These are phyloP conservation scores for Glycine soja DNA, from an alignment of 306 rosid genomes.

Conservation along the genomic window DNA sequence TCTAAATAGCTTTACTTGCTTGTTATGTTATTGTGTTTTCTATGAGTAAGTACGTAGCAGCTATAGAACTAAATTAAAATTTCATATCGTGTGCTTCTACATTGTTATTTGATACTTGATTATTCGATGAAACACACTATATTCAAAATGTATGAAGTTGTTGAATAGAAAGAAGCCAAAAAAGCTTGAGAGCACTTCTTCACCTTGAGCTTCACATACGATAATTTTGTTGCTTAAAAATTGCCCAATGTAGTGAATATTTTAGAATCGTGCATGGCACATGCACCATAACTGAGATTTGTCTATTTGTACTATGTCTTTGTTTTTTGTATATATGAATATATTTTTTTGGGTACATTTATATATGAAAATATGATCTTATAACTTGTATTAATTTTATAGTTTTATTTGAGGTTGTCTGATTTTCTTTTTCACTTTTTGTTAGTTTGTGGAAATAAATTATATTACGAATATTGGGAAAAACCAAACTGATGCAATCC, in stretches of 20 bases:
- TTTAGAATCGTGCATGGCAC: slow-evolving; percentile 3
- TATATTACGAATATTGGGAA: slow-evolving; percentile 22
- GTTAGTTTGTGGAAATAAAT: neutral
- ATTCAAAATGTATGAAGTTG: slow-evolving; percentile 20
- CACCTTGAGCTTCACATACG: slow-evolving; percentile 68
- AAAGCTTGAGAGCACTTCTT: slow-evolving; percentile 59
- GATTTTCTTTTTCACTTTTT: neutral
- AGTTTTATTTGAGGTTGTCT: slow-evolving; percentile 1
- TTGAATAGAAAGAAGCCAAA: slow-evolving; percentile 51
- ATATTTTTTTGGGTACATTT: too few species aligned
- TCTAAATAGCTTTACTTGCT: neutral
- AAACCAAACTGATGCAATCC: too few species aligned
- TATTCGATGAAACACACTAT: slow-evolving; percentile 5
- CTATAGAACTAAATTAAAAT: slow-evolving; percentile 5
- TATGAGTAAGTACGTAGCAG: neutral
- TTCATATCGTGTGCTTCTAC: neutral
- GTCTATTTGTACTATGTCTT: neutral
- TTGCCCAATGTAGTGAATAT: slow-evolving; percentile 12
- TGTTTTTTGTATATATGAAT: neutral
- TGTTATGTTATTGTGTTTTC: neutral
- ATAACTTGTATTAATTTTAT: slow-evolving; percentile 4
- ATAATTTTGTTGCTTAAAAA: slow-evolving; percentile 39
- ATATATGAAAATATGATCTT: neutral
- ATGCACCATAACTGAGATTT: neutral
- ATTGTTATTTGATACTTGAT: neutral